phyloP scores from a whole-genome alignment of 805 yeast genomes.

The Hanseniaspora lindneri region DNA sequence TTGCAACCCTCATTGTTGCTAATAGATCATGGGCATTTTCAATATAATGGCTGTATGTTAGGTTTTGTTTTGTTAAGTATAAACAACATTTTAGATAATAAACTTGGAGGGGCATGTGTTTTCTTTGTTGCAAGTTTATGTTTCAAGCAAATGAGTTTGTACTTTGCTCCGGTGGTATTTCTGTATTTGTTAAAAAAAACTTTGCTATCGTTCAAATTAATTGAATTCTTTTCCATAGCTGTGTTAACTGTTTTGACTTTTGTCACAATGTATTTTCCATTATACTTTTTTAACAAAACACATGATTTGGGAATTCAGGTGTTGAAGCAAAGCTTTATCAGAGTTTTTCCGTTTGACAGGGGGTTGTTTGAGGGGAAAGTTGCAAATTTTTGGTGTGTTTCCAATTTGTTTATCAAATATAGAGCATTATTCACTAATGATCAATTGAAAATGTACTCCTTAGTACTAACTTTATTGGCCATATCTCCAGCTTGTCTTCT shows the following conservation, averaged over 20 bases:
- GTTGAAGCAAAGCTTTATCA: constrained; percentile 42
- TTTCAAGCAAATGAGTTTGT: constrained; percentile 92
- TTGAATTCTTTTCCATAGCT: constrained; percentile 51
- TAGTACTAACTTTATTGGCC: constrained; percentile 40
- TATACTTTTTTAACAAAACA: constrained; percentile 35
- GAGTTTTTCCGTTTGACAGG: constrained; percentile 85
- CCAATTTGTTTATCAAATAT: constrained; percentile 67
- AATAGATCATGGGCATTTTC: constrained; percentile 96
- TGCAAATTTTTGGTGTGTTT: constrained; percentile 95
- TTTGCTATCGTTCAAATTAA: constrained; percentile 37
- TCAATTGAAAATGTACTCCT: constrained; percentile 49
- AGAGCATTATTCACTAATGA: constrained; percentile 40
- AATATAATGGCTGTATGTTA: constrained; percentile 86
- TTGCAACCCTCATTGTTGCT: constrained; percentile 73
- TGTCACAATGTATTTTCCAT: constrained; percentile 45
- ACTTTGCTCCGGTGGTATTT: constrained; percentile 83
- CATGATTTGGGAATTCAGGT: constrained; percentile 27
- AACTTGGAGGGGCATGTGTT: constrained; percentile 54
- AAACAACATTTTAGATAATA: constrained; percentile 50
- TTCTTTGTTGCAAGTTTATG: constrained; percentile 67
- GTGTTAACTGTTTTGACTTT: constrained; percentile 50
- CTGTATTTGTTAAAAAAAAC: constrained; percentile 56
- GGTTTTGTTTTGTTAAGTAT: constrained; percentile 67
- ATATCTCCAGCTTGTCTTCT: constrained; percentile 46
- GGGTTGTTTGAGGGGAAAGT: constrained; percentile 97